phyloP scores from a whole-genome alignment of 495 filamentous ascomycete species.

The Aspergillus sclerotioniger region DNA sequence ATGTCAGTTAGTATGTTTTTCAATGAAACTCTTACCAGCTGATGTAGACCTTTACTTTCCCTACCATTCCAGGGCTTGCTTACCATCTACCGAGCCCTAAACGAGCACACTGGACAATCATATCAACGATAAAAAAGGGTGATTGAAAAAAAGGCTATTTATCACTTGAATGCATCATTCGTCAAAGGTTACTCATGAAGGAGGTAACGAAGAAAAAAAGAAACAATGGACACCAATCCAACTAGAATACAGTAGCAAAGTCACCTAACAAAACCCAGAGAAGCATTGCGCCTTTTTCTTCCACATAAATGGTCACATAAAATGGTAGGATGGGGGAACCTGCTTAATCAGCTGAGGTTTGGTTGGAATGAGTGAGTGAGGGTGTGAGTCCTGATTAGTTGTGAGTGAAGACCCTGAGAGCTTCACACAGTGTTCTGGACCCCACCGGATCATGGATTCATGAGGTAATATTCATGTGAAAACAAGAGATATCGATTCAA shows the following conservation, averaged over 20 bases:
- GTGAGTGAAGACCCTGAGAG: too few species aligned
- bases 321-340: neutral
- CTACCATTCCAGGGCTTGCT: too few species aligned
- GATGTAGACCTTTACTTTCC: too few species aligned
- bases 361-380: neutral
- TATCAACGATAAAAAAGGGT: neutral
- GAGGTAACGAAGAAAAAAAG: neutral
- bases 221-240: neutral
- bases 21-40: too few species aligned
- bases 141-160: conserved; percentile 6
- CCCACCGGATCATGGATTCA: too few species aligned
- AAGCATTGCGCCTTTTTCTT: neutral
- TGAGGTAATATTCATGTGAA: too few species aligned
- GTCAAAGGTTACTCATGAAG: conserved; percentile 15
- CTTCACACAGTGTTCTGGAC: too few species aligned
- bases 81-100: too few species aligned
- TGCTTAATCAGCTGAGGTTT: neutral
- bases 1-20: too few species aligned
- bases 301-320: neutral
- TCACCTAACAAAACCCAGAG: neutral
- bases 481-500: too few species aligned
- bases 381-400: neutral
- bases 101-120: neutral
- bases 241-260: neutral
- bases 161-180: conserved; percentile 12